Conservation (phyloP, 73 alveolate species). For the Stentor coeruleus region DNA sequence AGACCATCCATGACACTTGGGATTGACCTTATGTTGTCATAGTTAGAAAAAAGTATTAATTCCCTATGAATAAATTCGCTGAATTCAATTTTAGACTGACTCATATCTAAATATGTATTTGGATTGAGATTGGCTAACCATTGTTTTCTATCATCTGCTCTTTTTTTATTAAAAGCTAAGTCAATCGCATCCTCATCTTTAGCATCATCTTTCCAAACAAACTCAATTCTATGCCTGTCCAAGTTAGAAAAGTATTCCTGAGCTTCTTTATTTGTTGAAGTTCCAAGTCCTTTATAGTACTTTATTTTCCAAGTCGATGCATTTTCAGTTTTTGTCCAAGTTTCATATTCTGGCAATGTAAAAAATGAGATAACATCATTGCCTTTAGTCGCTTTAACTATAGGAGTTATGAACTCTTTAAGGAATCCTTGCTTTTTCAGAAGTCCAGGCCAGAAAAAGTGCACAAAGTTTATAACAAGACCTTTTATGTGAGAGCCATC, state of each 20-base stretch:
- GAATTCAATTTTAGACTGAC: slow-evolving; percentile 64
- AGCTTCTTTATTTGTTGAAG: slow-evolving; percentile 98
- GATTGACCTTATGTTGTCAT: slow-evolving; percentile 87
- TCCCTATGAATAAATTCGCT: slow-evolving; percentile 97
- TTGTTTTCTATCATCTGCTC: slow-evolving; percentile 97
- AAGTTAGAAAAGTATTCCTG: slow-evolving; percentile 96
- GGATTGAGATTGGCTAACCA: slow-evolving; percentile 75
- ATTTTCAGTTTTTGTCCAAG: slow-evolving; percentile 82
- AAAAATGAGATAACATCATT: slow-evolving; percentile 76
- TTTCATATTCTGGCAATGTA: slow-evolving; percentile 95
- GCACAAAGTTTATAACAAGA: slow-evolving; percentile 95
- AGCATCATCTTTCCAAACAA: slow-evolving; percentile 77
- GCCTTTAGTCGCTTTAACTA: slow-evolving; percentile 91
- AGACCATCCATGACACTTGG: slow-evolving; percentile 98
- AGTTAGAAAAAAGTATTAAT: slow-evolving; percentile 71
- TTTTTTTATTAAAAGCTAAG: slow-evolving; percentile 94
- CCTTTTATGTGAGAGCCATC: slow-evolving; percentile 99
- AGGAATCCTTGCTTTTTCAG: slow-evolving; percentile 91
- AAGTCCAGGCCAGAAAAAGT: slow-evolving; percentile 98
- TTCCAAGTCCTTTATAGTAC: slow-evolving; percentile 99
- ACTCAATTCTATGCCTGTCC: slow-evolving; percentile 81
- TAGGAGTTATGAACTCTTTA: slow-evolving; percentile 98
- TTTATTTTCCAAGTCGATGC: slow-evolving; percentile 93
- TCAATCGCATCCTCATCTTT: slow-evolving; percentile 98
- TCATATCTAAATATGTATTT: slow-evolving; percentile 55